phyloP scores from a whole-genome alignment of 2,329 filamentous ascomycete genomes.

The Beauveria asiatica region DNA sequence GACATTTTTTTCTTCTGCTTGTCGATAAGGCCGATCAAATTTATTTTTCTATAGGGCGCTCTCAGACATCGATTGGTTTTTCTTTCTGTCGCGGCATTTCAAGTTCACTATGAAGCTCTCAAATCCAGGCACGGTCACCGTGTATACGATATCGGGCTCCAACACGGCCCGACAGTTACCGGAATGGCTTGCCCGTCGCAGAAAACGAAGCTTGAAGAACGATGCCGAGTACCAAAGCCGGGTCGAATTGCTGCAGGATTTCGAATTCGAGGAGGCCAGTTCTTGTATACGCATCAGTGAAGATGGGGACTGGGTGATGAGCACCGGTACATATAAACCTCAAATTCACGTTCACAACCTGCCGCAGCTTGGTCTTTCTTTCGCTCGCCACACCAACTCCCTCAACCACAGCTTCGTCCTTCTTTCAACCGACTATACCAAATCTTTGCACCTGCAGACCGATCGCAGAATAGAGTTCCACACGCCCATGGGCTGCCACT shows the following conservation, averaged over 20 bases:
- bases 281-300: constrained; percentile 83
- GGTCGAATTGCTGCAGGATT: constrained; percentile 91
- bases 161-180: constrained; percentile 80
- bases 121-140: constrained; percentile 73
- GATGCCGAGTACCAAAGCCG: constrained; percentile 89
- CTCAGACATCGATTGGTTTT: background rate
- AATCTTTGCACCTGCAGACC: constrained; percentile 86
- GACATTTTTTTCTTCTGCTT: constrained; percentile 12
- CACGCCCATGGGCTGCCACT: constrained; percentile 78
- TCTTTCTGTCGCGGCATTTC: background rate
- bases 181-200: constrained; percentile 85
- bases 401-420: constrained; percentile 88
- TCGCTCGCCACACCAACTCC: constrained; percentile 80
- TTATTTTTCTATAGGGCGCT: constrained; percentile 13
- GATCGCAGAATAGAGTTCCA: constrained; percentile 92
- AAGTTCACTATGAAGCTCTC: constrained; percentile 63
- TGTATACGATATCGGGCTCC: constrained; percentile 91
- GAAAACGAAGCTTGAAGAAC: constrained; percentile 86
- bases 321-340: constrained; percentile 65
- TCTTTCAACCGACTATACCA: constrained; percentile 84
- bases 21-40: constrained; percentile 12
- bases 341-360: constrained; percentile 90
- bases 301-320: constrained; percentile 97
- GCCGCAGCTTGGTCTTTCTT: constrained; percentile 88
- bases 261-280: constrained; percentile 94